Evolutionary conservation across 2,329 filamentous ascomycete genomes (phyloP), one percentile per base, ranked within the genome.

Genomic region (Fusarium globosum): DNA sequence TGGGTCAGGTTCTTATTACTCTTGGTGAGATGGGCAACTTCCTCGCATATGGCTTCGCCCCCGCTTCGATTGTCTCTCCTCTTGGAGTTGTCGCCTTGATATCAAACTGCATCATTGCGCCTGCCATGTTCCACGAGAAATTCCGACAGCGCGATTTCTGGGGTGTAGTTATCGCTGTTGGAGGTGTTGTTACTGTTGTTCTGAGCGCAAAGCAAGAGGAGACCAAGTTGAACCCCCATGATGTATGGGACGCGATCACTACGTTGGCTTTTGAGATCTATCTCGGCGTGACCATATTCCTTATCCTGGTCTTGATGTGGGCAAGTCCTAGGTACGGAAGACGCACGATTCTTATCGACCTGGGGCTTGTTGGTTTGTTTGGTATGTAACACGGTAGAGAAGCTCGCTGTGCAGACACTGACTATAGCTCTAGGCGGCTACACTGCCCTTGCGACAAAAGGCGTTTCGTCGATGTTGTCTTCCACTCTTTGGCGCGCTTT

Each of bases 11-110:
- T 21, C 87, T 99, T 68, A 99, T 99, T 90, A 94, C 92, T 2
- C 85, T 97, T 30, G 96, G 96, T 65, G 96, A 99, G 84, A 92
- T 93, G 80, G 96, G 96, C 58, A 99, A 99, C 81, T 99, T 99
- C 80, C 85, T 99, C 72, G 96, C 96, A 1, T 99, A 99, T 79
- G 96, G 96, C 30, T 99, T 99, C 81, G 96, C 96, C 36, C 96
- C 96, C 7, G 96, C 96, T 13, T 98, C 96, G 20, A 98, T 99
- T 77, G 96, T 99, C 46, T 98, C 95, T 39, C 96, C 96, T 0
- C 87, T 99, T 11, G 96, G 96, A 15, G 96, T 99, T n/a, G 96
- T 99, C 18, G 96, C 96, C 5, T 86, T 99, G 71, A 92, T 99
- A 51, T 97, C 95, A 49, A 99, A 99, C 83, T 99, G 96, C 82